Evolutionary conservation across 345 rosid genomes (phyloP).

Genomic region (Salix viminalis): DNA sequence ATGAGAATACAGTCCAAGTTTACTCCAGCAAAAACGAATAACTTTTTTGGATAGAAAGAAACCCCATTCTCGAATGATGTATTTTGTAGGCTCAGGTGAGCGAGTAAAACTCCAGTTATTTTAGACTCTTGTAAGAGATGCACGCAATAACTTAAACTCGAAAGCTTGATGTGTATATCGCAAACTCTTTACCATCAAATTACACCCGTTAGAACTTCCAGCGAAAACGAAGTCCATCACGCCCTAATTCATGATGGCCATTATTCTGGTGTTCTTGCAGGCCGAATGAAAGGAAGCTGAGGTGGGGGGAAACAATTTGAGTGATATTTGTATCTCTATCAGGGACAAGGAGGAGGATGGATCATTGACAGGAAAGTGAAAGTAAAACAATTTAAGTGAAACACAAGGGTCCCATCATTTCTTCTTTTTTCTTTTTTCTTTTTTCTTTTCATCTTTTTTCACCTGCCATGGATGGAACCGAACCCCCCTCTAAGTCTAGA

Average conservation of each 20-base stretch:
- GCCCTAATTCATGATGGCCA: background rate
- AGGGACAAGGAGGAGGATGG: background rate
- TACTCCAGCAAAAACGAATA: too few species aligned
- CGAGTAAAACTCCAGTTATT: too few species aligned
- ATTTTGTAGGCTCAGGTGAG: too few species aligned
- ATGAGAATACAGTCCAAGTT: background rate
- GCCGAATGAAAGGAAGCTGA: background rate
- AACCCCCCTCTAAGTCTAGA: background rate
- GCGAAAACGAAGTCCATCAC: background rate
- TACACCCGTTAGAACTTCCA: too few species aligned
- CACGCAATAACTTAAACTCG: too few species aligned
- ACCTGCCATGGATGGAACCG: background rate
- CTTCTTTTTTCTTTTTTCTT: background rate
- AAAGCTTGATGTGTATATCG: too few species aligned
- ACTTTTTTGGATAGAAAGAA: too few species aligned
- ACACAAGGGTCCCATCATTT: slow-evolving; percentile 17
- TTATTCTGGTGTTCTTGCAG: background rate
- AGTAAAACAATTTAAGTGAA: background rate
- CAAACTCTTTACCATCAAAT: too few species aligned
- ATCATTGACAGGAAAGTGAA: background rate
- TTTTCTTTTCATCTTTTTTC: background rate
- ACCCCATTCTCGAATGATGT: too few species aligned
- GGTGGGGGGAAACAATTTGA: too few species aligned
- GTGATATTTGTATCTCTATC: background rate
- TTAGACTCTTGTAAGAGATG: accelerated